Evolutionary conservation across 441 rosid species (phyloP).

Genomic region (Adansonia grandidieri): DNA sequence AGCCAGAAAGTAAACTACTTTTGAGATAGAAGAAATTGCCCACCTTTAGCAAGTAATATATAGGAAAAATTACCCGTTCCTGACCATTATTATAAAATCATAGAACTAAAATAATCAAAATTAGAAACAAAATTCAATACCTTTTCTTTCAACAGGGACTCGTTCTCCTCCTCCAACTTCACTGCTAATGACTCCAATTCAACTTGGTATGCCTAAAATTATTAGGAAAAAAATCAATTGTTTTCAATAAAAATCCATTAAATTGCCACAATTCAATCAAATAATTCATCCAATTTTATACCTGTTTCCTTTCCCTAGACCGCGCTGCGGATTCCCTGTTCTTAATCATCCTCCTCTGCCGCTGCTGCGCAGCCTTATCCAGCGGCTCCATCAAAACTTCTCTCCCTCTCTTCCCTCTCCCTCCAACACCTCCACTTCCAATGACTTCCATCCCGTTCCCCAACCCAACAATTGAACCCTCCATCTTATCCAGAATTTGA

Average conservation of each 20-base stretch:
- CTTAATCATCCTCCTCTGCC: constrained; percentile 58
- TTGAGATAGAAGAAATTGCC: neutral
- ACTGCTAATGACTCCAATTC: constrained; percentile 76
- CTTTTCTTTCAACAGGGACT: constrained; percentile 68
- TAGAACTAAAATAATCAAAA: neutral
- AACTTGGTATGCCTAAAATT: constrained; percentile 72
- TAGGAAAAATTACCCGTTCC: neutral
- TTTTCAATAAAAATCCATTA: neutral
- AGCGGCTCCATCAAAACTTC: constrained; percentile 65
- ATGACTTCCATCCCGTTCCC: constrained; percentile 43
- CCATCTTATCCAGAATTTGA: constrained; percentile 51
- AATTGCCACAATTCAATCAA: neutral
- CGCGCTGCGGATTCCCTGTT: constrained; percentile 80
- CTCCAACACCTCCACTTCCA: constrained; percentile 34
- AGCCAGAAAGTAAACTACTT: neutral
- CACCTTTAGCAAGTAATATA: neutral
- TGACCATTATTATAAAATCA: neutral
- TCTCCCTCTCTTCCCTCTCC: constrained; percentile 73
- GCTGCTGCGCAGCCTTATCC: constrained; percentile 86
- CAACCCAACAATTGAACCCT: constrained; percentile 55
- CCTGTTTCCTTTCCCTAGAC: constrained; percentile 95
- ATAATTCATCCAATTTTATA: constrained; percentile 11
- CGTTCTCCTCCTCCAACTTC: constrained; percentile 77
- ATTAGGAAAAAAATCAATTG: too few relatives aligned
- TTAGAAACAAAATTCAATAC: constrained; percentile 31